Conservation (phyloP, 2,329 filamentous ascomycete genomes). For the Rhinocladiella similis region DNA sequence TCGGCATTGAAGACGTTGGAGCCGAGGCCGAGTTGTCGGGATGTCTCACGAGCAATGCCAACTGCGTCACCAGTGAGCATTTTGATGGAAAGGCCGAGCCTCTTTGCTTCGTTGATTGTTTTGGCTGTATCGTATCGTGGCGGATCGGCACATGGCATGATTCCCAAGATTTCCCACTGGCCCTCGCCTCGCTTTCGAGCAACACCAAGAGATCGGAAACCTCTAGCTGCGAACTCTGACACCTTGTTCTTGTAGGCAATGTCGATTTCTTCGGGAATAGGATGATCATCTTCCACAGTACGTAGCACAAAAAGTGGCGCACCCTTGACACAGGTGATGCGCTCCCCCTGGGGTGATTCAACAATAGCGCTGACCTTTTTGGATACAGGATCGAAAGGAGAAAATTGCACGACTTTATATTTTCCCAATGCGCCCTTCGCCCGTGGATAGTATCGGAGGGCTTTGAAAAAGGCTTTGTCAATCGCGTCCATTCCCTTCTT, state of each 20-base stretch:
- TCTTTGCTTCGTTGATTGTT: slow-evolving; percentile 87
- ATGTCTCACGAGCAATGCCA: slow-evolving; percentile 89
- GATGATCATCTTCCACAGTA: slow-evolving; percentile 82
- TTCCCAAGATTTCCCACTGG: slow-evolving; percentile 87
- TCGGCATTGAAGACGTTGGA: slow-evolving; percentile 95
- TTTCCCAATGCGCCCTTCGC: slow-evolving; percentile 78
- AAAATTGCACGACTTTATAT: slow-evolving; percentile 82
- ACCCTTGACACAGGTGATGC: slow-evolving; percentile 87
- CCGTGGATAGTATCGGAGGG: slow-evolving; percentile 76
- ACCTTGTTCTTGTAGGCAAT: slow-evolving; percentile 90
- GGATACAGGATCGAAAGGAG: slow-evolving; percentile 87
- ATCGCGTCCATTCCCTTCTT: slow-evolving; percentile 95
- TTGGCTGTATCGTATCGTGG: slow-evolving; percentile 87
- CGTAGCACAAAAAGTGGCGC: slow-evolving; percentile 84
- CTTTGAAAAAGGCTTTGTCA: slow-evolving; percentile 91
- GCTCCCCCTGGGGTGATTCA: slow-evolving; percentile 78
- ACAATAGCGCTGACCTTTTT: slow-evolving; percentile 89
- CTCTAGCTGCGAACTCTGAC: slow-evolving; percentile 85
- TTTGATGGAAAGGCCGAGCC: slow-evolving; percentile 85
- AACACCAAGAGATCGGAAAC: slow-evolving; percentile 91
- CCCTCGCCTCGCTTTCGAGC: slow-evolving; percentile 82
- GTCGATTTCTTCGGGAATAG: slow-evolving; percentile 73
- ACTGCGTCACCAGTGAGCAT: slow-evolving; percentile 96
- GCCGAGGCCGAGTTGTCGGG: slow-evolving; percentile 84
- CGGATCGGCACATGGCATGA: slow-evolving; percentile 92